Conservation (phyloP, 148 eudicot species). For the Vaccinium macrocarpon region DNA sequence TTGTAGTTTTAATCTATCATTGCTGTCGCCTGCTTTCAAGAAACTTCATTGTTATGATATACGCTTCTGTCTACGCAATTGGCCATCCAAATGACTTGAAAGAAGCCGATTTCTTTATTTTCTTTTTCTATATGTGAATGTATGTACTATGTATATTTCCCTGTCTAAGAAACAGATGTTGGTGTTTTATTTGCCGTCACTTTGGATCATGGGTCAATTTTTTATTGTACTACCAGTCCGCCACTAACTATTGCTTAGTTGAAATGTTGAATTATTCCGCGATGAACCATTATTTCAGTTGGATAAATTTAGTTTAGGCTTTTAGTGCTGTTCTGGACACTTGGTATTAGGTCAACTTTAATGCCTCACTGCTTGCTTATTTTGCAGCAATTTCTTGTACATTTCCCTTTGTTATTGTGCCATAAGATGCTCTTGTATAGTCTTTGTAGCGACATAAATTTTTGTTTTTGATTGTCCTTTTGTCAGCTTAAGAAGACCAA, state of each 20-base stretch:
- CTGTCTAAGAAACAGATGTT: background rate
- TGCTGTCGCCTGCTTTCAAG: background rate
- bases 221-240: background rate
- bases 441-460: background rate
- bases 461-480: constrained; percentile 7
- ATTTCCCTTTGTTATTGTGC: background rate
- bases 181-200: background rate
- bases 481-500: constrained; percentile 39
- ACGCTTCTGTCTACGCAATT: background rate
- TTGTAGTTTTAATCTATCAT: background rate
- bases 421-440: background rate
- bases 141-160: background rate
- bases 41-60: background rate
- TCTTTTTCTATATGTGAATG: background rate
- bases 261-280: background rate
- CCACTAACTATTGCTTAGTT: background rate
- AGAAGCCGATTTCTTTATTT: constrained; percentile 1
- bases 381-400: background rate
- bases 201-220: background rate
- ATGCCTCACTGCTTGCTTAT: background rate
- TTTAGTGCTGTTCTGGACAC: background rate
- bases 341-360: background rate
- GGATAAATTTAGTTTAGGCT: background rate
- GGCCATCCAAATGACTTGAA: background rate
- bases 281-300: background rate